Evolutionary conservation across 2,329 filamentous ascomycete species (phyloP), one percentile per base, ranked within the genome.

Genomic region (Clonostachys rosea): DNA sequence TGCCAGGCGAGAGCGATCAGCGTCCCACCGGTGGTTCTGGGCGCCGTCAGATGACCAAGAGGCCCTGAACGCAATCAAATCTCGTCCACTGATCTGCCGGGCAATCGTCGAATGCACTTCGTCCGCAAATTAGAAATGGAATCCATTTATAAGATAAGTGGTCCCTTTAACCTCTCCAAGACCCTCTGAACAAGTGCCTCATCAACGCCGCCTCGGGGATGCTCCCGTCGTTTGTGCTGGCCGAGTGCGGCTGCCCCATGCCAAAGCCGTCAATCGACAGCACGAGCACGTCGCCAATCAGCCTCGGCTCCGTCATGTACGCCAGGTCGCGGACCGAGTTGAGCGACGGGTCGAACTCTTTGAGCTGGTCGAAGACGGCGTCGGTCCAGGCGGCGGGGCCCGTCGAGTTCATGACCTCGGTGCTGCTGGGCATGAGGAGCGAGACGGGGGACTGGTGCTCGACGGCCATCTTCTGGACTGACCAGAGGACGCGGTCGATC

Each of bases 351-450:
- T 60, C 51, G 42, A 47, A 49, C 35, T 49, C 43, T 43, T 54
- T 54, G 40, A 64, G 47, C 46, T 61, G 52, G 37, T 56, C 50
- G 10, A 59, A 60, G 20, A 65, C 55, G n/a, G 59, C 56, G 18
- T 61, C 61, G 12, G 60, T 61, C 52, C 56, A 65, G 2, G 59
- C 55, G n/a, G 58, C 56, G 1, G 62, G 61, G 0, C 62, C 61
- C 2, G 62, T 61, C 14, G 59, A 57, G 45, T 54, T 61, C 54
- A 63, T 56, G 6, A 63, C 58, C 34, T 64, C 59, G 44, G 57
- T 45, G 47, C 54, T 39, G 36, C 36, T 18, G 24, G 24, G 24
- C 24, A 30, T 30, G 24, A 30, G 24, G 24, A 30, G 24, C 9
- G 24, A 30, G 24, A 30, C 24, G 24, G 24, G 24, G 24, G 24